These are phyloP conservation scores for Trypanosoma vivax DNA, from an alignment of 208 protist species.

Conservation along the genomic window DNA sequence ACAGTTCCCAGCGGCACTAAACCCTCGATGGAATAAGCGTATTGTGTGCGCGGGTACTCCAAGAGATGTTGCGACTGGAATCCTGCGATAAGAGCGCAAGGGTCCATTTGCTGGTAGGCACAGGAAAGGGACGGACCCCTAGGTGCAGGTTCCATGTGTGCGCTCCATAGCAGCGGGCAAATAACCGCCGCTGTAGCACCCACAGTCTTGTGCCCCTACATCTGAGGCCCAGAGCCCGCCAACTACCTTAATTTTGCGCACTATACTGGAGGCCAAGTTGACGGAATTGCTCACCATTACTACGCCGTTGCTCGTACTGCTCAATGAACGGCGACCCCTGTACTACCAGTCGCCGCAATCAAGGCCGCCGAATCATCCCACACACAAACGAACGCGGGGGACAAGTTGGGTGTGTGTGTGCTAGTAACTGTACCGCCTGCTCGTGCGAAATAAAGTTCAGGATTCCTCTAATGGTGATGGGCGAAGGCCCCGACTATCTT, in stretches of 20 bases:
- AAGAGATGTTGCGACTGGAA: too few species aligned
- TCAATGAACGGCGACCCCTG: background rate
- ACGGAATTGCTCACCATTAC: background rate
- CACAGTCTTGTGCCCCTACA: background rate
- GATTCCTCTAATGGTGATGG: constrained; percentile 47
- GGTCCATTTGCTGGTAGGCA: too few species aligned
- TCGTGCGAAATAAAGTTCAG: constrained; percentile 47
- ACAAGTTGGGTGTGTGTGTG: constrained; percentile 48
- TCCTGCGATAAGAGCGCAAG: too few species aligned
- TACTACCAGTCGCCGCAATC: background rate
- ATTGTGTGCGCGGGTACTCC: too few species aligned
- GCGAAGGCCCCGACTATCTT: constrained; percentile 40
- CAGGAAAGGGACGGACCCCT: too few species aligned
- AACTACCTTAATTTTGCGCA: background rate
- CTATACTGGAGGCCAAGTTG: background rate
- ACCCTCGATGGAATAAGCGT: too few species aligned
- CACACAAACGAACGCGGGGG: constrained; percentile 58
- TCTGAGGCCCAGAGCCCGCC: background rate
- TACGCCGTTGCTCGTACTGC: background rate
- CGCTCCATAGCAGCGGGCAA: background rate
- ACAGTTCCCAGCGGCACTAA: too few species aligned
- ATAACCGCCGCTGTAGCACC: background rate
- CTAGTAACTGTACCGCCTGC: constrained; percentile 38
- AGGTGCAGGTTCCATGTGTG: too few species aligned
- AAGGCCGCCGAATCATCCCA: constrained; percentile 5